A percentile compares a stretch with the other conserved stretches of the same genome.
Conservation (phyloP, 805 yeast genomes). For the Lachancea fermentati region DNA sequence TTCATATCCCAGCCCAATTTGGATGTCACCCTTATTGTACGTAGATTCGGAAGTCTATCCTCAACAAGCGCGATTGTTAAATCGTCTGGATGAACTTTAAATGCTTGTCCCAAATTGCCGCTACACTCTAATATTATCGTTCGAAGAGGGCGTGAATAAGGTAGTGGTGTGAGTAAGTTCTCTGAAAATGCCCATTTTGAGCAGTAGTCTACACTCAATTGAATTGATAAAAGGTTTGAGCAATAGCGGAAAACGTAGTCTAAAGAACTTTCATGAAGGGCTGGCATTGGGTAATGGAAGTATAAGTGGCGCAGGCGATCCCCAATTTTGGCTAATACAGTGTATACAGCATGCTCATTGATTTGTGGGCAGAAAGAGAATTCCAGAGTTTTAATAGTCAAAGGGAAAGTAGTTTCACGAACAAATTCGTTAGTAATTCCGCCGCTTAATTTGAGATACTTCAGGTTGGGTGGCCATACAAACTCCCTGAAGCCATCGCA, state of each 20-base stretch:
- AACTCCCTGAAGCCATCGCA: conserved; percentile 45
- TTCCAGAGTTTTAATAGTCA: conserved; percentile 62
- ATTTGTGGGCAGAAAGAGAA: conserved; percentile 85
- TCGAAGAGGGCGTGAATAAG: conserved; percentile 37
- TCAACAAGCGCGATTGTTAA: conserved; percentile 79
- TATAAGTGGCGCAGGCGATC: conserved; percentile 53
- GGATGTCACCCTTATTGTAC: conserved; percentile 59
- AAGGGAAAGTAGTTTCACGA: conserved; percentile 63
- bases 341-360: conserved; percentile 57
- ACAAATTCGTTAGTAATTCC: conserved; percentile 83
- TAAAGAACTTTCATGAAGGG: conserved; percentile 58
- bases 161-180: conserved; percentile 35
- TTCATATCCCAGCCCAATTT: conserved; percentile 82
- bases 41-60: conserved; percentile 63
- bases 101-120: conserved; percentile 79
- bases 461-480: conserved; percentile 75
- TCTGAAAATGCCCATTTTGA: conserved; percentile 46
- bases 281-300: conserved; percentile 87
- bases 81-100: conserved; percentile 83
- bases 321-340: conserved; percentile 61
- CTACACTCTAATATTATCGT: conserved; percentile 72
- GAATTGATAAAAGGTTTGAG: conserved; percentile 59
- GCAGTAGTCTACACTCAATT: conserved; percentile 74
- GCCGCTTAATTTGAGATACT: conserved; percentile 75
- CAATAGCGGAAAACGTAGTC: conserved; percentile 73